Evolutionary conservation across 2,329 filamentous ascomycete species (phyloP).

Genomic region (Colletotrichum tofieldiae): DNA sequence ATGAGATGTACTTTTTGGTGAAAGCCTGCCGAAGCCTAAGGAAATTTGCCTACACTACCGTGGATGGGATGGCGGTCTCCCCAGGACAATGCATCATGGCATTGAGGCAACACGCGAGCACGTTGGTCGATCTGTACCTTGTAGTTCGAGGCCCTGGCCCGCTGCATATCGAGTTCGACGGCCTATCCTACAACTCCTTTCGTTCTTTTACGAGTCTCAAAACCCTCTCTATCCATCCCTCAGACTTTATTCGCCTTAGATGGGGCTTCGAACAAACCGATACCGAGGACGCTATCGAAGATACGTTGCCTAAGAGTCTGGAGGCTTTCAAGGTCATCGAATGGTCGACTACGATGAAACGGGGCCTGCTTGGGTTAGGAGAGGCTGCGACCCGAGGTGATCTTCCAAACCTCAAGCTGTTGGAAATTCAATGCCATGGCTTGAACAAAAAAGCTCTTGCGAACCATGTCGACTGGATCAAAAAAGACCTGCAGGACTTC

Average conservation of each 20-base stretch:
- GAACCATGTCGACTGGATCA: background rate
- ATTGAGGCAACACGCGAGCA: background rate
- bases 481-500: background rate
- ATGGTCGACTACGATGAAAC: fast-evolving
- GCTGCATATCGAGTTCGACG: too few relatives aligned
- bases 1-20: background rate
- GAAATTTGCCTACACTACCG: background rate
- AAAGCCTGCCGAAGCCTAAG: background rate
- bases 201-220: background rate
- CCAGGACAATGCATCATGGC: background rate
- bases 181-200: background rate
- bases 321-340: background rate
- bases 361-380: fast-evolving
- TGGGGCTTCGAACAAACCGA: too few relatives aligned
- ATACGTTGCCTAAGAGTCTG: background rate
- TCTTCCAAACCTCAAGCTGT: background rate
- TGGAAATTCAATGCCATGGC: background rate
- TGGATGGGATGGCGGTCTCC: too few relatives aligned
- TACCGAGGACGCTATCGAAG: background rate
- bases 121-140: background rate
- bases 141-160: background rate
- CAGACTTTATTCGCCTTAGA: background rate
- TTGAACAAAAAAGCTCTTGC: too few relatives aligned
- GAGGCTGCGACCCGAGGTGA: background rate
- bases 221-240: background rate